Evolutionary conservation across 176 grass and related monocot genomes (phyloP), one percentile per base, ranked within the genome.

Genomic region (Triticum turgidum): DNA sequence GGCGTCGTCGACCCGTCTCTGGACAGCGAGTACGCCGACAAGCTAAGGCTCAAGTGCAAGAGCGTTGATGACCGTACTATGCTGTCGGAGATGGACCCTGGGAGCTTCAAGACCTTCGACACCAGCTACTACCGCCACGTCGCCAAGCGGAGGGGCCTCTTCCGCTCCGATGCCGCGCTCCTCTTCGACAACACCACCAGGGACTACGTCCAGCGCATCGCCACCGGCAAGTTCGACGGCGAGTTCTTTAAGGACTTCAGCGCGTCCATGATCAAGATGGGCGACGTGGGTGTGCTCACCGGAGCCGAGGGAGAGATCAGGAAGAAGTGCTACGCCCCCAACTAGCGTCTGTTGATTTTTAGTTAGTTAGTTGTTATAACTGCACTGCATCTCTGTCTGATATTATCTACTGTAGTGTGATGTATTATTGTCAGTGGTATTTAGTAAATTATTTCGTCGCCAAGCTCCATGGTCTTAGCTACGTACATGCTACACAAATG

Each of bases 181-280:
- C 73, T 54, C 8, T 54, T 27, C 8, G 27, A 76, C 45, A 2
- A 0, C 27, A 20, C 25, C 45, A 76, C 73, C 7, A 54, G 44
- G 27, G 73, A 76, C 25, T 76, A 76, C 15, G 76, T 61, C 9
- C 76, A 78, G 54, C 51, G 54, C 18, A 3, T 76, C 44, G 71
- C 71, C 1, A 65, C 79, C 0, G 71, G 74, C 6, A 80, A 76
- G n/a, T 76, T 54, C 45, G 73, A 76, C 15, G 15, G 14, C 15
- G 45, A 52, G 13, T 76, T 76, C 44, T 76, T 76, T 15, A 75
- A 30, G n/a, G 86, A 70, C 29, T 87, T 87, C 78, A 79, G 78
- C 21, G 32, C 11, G 20, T 61, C 78, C n/a, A 81, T 87, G 79
- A 35, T 87, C 4, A 87, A 87, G 86, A 87, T 87, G 86, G 86